Evolutionary conservation across 2,329 filamentous ascomycete species (phyloP).

Genomic region (Neofusicoccum parvum): DNA sequence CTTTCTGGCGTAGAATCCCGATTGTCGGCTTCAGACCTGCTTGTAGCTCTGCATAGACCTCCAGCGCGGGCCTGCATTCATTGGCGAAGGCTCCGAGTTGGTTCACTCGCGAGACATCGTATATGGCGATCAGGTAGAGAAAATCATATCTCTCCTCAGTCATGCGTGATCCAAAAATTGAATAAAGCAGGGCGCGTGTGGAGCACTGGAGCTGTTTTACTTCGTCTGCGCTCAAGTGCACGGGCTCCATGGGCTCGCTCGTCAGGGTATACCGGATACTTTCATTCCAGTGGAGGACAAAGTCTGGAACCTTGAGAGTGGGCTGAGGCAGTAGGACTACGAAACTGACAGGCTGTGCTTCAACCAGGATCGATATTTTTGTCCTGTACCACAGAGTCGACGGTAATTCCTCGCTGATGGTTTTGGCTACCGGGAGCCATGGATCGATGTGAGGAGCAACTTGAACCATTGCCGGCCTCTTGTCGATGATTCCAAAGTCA

Average conservation of each 20-base stretch:
- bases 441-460: constrained; percentile 33
- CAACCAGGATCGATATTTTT: not conserved
- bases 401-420: not conserved
- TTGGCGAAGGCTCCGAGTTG: not conserved
- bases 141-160: constrained; percentile 31
- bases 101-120: not conserved
- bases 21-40: constrained; percentile 15
- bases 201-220: constrained; percentile 27
- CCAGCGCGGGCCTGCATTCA: constrained; percentile 20
- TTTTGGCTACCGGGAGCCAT: constrained; percentile 27
- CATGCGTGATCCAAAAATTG: constrained; percentile 29
- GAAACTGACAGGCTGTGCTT: constrained; percentile 27
- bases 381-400: not conserved
- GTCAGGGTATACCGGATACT: constrained; percentile 28
- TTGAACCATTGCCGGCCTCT: constrained; percentile 32
- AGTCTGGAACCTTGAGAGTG: constrained; percentile 27
- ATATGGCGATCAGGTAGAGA: constrained; percentile 32
- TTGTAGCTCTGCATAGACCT: constrained; percentile 22
- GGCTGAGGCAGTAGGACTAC: constrained; percentile 28
- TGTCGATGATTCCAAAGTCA: constrained; percentile 24
- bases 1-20: not conserved
- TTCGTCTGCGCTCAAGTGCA: constrained; percentile 25
- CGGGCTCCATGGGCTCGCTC: constrained; percentile 23
- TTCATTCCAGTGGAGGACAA: constrained; percentile 37
- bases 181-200: constrained; percentile 33